phyloP scores from a whole-genome alignment of 257 asterid species.

The Knoxia roxburghii region DNA sequence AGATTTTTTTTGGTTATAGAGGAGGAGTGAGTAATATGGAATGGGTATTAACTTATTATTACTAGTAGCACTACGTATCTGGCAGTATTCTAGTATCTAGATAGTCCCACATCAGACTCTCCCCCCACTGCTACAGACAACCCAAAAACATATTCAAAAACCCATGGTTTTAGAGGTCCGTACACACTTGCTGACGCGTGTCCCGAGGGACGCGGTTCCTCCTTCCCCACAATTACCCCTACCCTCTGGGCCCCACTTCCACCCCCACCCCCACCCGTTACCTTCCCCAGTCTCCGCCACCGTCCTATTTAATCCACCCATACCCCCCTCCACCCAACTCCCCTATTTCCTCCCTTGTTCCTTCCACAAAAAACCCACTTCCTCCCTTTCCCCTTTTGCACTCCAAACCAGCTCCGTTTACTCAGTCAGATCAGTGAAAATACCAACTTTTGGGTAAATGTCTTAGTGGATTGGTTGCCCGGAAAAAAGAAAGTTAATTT shows the following conservation, averaged over 20 bases:
- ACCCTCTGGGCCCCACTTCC: slow-evolving; percentile 1
- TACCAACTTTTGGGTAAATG: background rate
- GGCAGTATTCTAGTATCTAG: too few species aligned
- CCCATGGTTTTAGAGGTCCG: slow-evolving; percentile 41
- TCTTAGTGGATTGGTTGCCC: background rate
- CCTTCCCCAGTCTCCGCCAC: background rate
- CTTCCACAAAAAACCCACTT: background rate
- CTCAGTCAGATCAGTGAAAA: background rate
- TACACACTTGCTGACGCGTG: slow-evolving; percentile 62
- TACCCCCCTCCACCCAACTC: background rate
- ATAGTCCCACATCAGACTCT: background rate
- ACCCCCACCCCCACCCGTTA: background rate
- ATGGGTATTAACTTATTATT: too few species aligned
- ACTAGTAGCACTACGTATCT: too few species aligned
- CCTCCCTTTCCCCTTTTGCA: background rate
- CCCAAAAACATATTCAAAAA: background rate
- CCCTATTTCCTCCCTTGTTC: background rate
- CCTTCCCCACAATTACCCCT: slow-evolving; percentile 5
- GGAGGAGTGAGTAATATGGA: too few species aligned
- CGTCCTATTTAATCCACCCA: slow-evolving; percentile 5
- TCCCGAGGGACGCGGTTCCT: slow-evolving; percentile 67
- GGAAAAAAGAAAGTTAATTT: too few species aligned
- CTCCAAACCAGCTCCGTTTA: background rate
- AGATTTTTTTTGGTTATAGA: too few species aligned
- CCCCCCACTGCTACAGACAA: slow-evolving; percentile 27